Conservation (phyloP, 2,329 filamentous ascomycete genomes). For the Chaetoscypha palmicola region DNA sequence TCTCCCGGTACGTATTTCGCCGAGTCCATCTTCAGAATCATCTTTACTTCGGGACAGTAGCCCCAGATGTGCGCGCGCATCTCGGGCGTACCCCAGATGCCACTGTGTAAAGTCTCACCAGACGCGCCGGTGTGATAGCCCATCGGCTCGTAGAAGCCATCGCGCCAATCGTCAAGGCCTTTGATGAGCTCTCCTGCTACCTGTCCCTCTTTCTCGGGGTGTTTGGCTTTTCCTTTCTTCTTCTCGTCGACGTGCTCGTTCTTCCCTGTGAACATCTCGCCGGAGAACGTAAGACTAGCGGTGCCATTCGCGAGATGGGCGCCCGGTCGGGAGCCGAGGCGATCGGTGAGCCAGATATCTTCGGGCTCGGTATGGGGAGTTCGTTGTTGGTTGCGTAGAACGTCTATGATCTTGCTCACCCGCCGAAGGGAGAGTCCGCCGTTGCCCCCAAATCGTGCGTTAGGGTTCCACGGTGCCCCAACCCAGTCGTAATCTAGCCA, state of each 20-base stretch:
- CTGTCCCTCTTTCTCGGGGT: conserved; percentile 21
- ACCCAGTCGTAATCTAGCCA: conserved; percentile 32
- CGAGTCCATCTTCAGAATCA: conserved; percentile 49
- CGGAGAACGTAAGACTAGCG: conserved; percentile 42
- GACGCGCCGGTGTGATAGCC: conserved; percentile 50
- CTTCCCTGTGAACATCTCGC: conserved; percentile 40
- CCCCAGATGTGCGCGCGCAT: conserved; percentile 45
- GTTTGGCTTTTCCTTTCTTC: conserved; percentile 19
- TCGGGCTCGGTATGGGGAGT: conserved; percentile 41
- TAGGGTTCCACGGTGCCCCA: conserved; percentile 30
- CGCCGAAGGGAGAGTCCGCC: conserved; percentile 40
- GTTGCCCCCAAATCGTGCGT: conserved; percentile 29
- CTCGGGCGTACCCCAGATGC: conserved; percentile 43
- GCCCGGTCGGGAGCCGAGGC: conserved; percentile 42
- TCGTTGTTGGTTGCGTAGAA: conserved; percentile 43
- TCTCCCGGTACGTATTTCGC: conserved; percentile 43
- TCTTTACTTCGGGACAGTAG: conserved; percentile 53
- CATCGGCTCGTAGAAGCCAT: conserved; percentile 50
- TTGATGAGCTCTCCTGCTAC: conserved; percentile 29
- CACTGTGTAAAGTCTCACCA: conserved; percentile 38
- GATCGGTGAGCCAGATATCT: conserved; percentile 49
- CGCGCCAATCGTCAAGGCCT: conserved; percentile 43
- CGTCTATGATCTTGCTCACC: conserved; percentile 45
- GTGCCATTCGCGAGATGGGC: conserved; percentile 46
- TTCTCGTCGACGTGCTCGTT: conserved; percentile 24